phyloP scores from a whole-genome alignment of 2,329 filamentous ascomycete genomes.

The Drechslerella stenobrocha region DNA sequence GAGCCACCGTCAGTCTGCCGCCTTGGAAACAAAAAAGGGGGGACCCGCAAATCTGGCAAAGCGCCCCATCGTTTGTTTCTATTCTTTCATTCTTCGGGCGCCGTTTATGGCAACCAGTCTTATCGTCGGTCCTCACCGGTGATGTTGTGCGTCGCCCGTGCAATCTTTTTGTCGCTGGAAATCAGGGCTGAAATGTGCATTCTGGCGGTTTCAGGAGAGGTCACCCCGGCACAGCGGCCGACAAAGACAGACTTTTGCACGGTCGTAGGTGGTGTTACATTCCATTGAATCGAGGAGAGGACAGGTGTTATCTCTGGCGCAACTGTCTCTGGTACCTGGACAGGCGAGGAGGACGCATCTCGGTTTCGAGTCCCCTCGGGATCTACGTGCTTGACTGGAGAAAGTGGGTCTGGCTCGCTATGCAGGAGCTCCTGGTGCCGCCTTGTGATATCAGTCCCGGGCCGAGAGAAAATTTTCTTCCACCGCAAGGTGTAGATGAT shows the following conservation, averaged over 20 bases:
- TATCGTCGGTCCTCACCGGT: slow-evolving; percentile 55
- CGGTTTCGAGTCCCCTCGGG: neutral
- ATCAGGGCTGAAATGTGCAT: slow-evolving; percentile 74
- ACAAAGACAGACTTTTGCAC: slow-evolving; percentile 89
- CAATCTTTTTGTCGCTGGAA: slow-evolving; percentile 77
- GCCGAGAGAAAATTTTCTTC: neutral
- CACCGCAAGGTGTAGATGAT: neutral
- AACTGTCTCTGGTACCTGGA: slow-evolving; percentile 13
- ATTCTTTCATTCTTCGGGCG: no score
- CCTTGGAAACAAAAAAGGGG: no score
- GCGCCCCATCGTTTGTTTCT: no score
- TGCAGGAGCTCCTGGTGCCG: slow-evolving; percentile 38
- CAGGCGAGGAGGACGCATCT: slow-evolving; percentile 25
- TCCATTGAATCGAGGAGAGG: slow-evolving; percentile 67
- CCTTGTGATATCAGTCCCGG: slow-evolving; percentile 36
- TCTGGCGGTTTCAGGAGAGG: slow-evolving; percentile 71
- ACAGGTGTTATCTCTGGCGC: slow-evolving; percentile 51
- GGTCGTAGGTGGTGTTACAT: slow-evolving; percentile 70
- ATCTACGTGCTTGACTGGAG: neutral
- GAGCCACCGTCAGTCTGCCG: no score
- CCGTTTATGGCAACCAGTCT: neutral
- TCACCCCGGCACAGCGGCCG: slow-evolving; percentile 72
- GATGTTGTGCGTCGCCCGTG: slow-evolving; percentile 92
- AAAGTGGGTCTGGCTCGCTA: slow-evolving; percentile 14
- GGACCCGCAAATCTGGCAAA: no score